phyloP scores from a whole-genome alignment of 176 grass and related monocot species.

The Aegilops tauschii region DNA sequence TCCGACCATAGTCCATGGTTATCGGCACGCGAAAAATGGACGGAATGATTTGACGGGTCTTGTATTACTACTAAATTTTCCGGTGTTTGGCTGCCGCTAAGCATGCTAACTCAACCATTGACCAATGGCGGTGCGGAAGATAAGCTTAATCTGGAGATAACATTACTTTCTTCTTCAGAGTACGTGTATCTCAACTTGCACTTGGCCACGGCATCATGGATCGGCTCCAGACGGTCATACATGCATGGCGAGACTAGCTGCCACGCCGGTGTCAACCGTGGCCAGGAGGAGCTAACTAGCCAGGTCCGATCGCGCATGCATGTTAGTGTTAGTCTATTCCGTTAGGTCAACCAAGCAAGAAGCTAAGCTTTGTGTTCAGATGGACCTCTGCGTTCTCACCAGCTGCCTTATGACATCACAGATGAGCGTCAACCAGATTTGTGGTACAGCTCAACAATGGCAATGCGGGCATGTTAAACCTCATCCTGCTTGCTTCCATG shows the following conservation, averaged over 20 bases:
- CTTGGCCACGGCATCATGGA: not conserved
- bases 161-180: not conserved
- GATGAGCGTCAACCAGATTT: not conserved
- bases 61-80: not conserved
- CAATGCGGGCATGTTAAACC: not conserved
- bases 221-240: not conserved
- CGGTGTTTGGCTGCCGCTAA: not conserved
- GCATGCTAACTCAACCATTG: conserved; percentile 36
- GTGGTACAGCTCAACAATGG: conserved; percentile 26
- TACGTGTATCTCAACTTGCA: not conserved
- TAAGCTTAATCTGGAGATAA: not conserved
- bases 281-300: not conserved
- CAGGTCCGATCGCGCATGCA: not conserved
- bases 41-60: not conserved
- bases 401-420: not conserved
- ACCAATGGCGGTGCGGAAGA: conserved; percentile 18
- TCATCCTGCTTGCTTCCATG: not conserved
- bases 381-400: not conserved
- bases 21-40: not conserved
- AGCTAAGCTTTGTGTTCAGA: not conserved
- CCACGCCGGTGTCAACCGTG: not conserved
- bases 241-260: not conserved
- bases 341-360: not conserved
- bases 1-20: not conserved
- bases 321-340: not conserved